A percentile compares a stretch with the other conserved stretches of the same genome.
Evolutionary conservation across 176 grass and related monocot species (phyloP).

Genomic region (Bolboschoenus planiculmis): DNA sequence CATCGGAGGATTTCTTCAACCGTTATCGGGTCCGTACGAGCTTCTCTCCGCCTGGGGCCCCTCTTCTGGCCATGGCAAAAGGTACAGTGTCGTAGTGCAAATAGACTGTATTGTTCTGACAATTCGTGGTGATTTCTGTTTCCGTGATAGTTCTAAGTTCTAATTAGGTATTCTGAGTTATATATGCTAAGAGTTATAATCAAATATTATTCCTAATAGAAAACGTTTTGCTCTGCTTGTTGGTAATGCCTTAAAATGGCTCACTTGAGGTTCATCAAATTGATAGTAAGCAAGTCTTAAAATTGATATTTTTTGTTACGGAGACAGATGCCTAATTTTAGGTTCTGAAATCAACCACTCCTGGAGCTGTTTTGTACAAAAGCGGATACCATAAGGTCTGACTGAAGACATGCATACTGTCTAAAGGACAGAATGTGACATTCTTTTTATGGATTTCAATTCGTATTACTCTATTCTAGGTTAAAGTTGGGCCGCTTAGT

Average conservation of each 20-base stretch:
- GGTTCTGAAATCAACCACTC: neutral
- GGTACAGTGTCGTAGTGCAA: slow-evolving; percentile 21
- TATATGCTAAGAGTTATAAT: neutral
- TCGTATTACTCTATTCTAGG: slow-evolving; percentile 22
- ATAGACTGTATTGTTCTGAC: neutral
- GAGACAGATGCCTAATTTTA: neutral
- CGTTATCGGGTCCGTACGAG: slow-evolving; percentile 14
- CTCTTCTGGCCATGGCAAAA: slow-evolving; percentile 99
- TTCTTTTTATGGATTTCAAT: neutral
- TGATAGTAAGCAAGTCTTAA: neutral
- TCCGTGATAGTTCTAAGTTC: neutral
- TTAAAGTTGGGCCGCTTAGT: slow-evolving; percentile 66
- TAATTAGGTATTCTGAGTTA: neutral
- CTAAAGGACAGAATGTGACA: neutral
- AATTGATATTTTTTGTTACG: neutral
- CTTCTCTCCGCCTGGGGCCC: slow-evolving; percentile 45
- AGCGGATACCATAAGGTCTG: neutral
- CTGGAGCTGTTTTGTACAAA: neutral
- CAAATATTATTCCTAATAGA: neutral
- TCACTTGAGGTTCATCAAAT: neutral
- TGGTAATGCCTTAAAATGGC: neutral
- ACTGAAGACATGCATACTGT: neutral
- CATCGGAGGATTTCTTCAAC: neutral
- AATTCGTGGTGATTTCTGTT: neutral
- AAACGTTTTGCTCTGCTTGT: neutral